Evolutionary conservation across 768 basidiomycete species (phyloP).

Genomic region (Russula foetens): DNA sequence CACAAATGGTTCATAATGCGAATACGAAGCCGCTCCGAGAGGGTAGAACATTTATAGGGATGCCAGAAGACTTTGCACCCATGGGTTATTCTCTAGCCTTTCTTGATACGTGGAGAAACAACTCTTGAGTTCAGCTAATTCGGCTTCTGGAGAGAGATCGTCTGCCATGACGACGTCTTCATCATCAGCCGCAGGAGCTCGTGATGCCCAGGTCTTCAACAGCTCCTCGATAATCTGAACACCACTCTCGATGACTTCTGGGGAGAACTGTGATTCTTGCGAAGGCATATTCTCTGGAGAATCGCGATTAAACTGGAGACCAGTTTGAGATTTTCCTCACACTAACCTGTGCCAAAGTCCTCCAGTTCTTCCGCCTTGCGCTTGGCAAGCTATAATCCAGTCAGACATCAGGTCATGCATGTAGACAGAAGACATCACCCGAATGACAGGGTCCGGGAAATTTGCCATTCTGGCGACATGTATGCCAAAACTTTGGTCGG

Average conservation of each 20-base stretch:
- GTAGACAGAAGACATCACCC: slow-evolving; percentile 36
- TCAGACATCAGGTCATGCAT: background rate
- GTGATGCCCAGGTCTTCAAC: slow-evolving; percentile 56
- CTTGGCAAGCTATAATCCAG: slow-evolving; percentile 60
- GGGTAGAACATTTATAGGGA: slow-evolving; percentile 26
- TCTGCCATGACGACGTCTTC: slow-evolving; percentile 48
- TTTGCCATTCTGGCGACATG: slow-evolving; percentile 97
- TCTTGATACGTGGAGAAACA: slow-evolving; percentile 60
- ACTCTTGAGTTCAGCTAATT: slow-evolving; percentile 42
- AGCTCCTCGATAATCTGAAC: slow-evolving; percentile 74
- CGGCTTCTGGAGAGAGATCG: slow-evolving; percentile 27
- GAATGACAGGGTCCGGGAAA: slow-evolving; percentile 91
- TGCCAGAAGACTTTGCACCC: slow-evolving; percentile 58
- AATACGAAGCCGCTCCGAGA: background rate
- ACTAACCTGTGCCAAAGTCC: slow-evolving; percentile 57
- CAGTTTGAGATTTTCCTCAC: background rate
- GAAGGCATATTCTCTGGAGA: slow-evolving; percentile 24
- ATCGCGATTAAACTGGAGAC: background rate
- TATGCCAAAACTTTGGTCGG: slow-evolving; percentile 97
- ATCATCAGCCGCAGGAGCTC: slow-evolving; percentile 28
- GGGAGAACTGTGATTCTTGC: slow-evolving; percentile 38
- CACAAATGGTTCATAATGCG: background rate
- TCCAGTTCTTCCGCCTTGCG: slow-evolving; percentile 88
- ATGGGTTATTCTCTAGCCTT: slow-evolving; percentile 67
- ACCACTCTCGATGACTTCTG: slow-evolving; percentile 68